These are phyloP conservation scores for Sanghuangporus baumii DNA, from an alignment of 1,284 basidiomycete species.

Conservation along the genomic window DNA sequence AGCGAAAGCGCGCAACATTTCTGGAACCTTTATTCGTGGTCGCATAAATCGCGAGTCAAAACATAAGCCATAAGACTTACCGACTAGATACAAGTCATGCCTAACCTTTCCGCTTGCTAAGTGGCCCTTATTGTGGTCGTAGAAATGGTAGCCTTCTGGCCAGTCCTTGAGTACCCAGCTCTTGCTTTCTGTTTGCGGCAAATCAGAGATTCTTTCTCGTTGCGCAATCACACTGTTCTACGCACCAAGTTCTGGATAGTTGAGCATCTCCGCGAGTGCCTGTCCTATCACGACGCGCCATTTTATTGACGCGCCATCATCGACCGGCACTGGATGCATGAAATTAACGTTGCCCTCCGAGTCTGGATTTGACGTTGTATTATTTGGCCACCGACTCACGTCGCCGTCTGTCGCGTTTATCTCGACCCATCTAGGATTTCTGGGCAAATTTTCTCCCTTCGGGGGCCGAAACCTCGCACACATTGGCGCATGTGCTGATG, in stretches of 20 bases:
- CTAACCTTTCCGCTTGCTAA: slow-evolving; percentile 36
- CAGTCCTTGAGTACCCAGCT: slow-evolving; percentile 58
- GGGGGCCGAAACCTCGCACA: background rate
- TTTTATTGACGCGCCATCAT: slow-evolving; percentile 44
- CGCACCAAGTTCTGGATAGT: slow-evolving; percentile 37
- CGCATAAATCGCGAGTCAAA: background rate
- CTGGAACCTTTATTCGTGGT: slow-evolving; percentile 34
- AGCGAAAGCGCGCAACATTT: slow-evolving; percentile 55
- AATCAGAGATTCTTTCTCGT: background rate
- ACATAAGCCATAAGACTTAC: slow-evolving; percentile 38
- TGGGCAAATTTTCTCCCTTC: slow-evolving; percentile 33
- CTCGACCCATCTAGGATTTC: slow-evolving; percentile 48
- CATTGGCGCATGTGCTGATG: background rate
- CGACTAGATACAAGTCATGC: slow-evolving; percentile 72
- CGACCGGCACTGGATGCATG: slow-evolving; percentile 46
- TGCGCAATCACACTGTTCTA: slow-evolving; percentile 2
- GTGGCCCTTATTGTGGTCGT: slow-evolving; percentile 66
- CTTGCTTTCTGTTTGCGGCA: slow-evolving; percentile 37
- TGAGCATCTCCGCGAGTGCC: slow-evolving; percentile 43
- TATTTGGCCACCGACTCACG: slow-evolving; percentile 44
- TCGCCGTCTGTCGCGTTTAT: slow-evolving; percentile 61
- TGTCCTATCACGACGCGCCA: slow-evolving; percentile 58
- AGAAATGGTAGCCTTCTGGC: slow-evolving; percentile 66
- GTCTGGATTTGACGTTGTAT: slow-evolving; percentile 48
- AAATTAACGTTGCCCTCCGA: slow-evolving; percentile 61